Evolutionary conservation across 345 rosid genomes (phyloP).

Genomic region (Ceriops zippeliana): DNA sequence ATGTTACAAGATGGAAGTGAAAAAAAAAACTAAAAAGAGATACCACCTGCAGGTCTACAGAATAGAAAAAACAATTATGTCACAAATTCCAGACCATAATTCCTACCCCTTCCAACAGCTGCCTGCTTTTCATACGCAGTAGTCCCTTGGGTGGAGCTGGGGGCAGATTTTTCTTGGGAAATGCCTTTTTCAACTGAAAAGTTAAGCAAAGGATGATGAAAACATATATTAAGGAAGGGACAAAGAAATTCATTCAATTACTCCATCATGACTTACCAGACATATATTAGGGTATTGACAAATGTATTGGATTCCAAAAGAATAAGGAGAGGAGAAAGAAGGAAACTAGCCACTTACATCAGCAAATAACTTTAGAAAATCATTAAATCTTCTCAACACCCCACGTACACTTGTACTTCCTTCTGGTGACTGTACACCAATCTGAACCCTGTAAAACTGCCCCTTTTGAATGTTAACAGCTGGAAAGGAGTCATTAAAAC

Average conservation of each 20-base stretch:
- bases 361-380: conserved; percentile 75
- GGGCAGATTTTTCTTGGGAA: conserved; percentile 73
- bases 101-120: conserved; percentile 88
- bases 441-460: conserved; percentile 99
- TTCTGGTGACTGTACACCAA: conserved; percentile 86
- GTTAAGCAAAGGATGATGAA: conserved; percentile 21
- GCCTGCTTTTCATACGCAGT: conserved; percentile 83
- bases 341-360: conserved; percentile 52
- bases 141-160: conserved; percentile 96
- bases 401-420: conserved; percentile 66
- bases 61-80: background rate
- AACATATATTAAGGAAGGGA: conserved; percentile 1
- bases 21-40: background rate
- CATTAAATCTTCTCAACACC: conserved; percentile 90
- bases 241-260: background rate
- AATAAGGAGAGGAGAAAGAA: background rate
- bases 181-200: conserved; percentile 72
- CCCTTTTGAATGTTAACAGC: conserved; percentile 47
- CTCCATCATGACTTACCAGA: background rate
- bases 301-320: background rate
- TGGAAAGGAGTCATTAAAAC: background rate
- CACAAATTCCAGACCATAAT: conserved; percentile 14
- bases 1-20: background rate
- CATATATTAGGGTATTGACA: too few relatives aligned
- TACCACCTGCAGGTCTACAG: background rate